These are phyloP conservation scores for Zymoseptoria brevis DNA, from an alignment of 2,329 filamentous ascomycete genomes.

Conservation along the genomic window DNA sequence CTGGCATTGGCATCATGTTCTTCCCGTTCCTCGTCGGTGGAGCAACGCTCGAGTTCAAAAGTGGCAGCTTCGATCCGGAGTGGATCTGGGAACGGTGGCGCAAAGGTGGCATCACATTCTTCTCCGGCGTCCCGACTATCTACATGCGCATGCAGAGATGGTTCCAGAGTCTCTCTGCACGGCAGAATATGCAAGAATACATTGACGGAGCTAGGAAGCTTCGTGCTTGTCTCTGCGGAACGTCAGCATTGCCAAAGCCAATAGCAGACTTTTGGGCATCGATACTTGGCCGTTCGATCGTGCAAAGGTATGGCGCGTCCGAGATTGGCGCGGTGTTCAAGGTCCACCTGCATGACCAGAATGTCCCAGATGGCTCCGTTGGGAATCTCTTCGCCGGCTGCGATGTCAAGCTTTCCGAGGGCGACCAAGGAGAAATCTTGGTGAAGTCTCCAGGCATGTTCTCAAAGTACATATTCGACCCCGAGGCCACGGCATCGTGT, in stretches of 20 bases:
- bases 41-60: constrained; percentile 42
- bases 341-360: constrained; percentile 35
- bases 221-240: constrained; percentile 39
- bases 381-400: constrained; percentile 43
- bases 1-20: constrained; percentile 45
- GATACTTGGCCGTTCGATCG: constrained; percentile 36
- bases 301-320: constrained; percentile 45
- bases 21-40: constrained; percentile 41
- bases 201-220: constrained; percentile 36
- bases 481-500: constrained; percentile 23
- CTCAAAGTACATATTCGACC: constrained; percentile 27
- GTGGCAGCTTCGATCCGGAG: constrained; percentile 35
- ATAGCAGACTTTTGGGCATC: constrained; percentile 45
- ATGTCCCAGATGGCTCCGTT: constrained; percentile 37
- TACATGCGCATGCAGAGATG: constrained; percentile 43
- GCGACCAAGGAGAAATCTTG: constrained; percentile 43
- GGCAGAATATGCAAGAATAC: constrained; percentile 32
- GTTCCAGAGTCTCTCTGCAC: constrained; percentile 26
- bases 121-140: constrained; percentile 46
- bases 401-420: constrained; percentile 37
- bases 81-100: constrained; percentile 42
- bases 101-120: constrained; percentile 37
- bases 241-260: constrained; percentile 42
- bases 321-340: constrained; percentile 45
- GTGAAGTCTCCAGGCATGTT: constrained; percentile 33